phyloP scores from a whole-genome alignment of 2,329 filamentous ascomycete species.

The Tolypocladium album region DNA sequence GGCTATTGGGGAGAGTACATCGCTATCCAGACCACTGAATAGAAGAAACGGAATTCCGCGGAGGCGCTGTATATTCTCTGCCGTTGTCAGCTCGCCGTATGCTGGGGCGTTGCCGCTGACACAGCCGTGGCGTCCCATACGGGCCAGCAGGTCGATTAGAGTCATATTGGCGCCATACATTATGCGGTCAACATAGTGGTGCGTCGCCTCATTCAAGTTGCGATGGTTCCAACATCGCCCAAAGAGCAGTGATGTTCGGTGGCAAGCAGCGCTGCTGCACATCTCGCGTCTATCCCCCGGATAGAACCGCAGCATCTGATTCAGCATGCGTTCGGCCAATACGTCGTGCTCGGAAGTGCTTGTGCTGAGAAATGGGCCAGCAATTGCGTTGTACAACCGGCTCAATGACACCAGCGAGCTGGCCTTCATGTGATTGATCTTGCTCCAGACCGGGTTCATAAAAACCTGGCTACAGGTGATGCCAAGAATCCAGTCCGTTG shows the following conservation, averaged over 20 bases:
- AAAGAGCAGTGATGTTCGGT: slow-evolving; percentile 48
- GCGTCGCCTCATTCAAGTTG: slow-evolving; percentile 56
- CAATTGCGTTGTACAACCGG: slow-evolving; percentile 32
- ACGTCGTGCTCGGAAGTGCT: slow-evolving; percentile 30
- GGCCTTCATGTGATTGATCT: slow-evolving; percentile 46
- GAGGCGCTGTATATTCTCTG: slow-evolving; percentile 38
- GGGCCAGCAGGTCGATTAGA: slow-evolving; percentile 44
- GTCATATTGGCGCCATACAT: slow-evolving; percentile 54
- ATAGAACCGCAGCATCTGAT: slow-evolving; percentile 47
- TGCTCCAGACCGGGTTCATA: slow-evolving; percentile 49
- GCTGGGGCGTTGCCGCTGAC: slow-evolving; percentile 41
- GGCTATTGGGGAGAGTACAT: slow-evolving; percentile 40
- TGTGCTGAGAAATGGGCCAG: slow-evolving; percentile 46
- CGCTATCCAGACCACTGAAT: slow-evolving; percentile 45
- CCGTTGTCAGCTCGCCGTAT: slow-evolving; percentile 35
- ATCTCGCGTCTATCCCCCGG: slow-evolving; percentile 43
- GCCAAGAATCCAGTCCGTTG: slow-evolving; percentile 43
- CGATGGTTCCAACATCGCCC: slow-evolving; percentile 52
- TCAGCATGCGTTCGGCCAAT: slow-evolving; percentile 37
- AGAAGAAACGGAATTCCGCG: slow-evolving; percentile 43
- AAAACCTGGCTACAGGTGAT: slow-evolving; percentile 52
- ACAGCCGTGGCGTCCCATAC: slow-evolving; percentile 38
- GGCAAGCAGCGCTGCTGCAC: slow-evolving; percentile 51
- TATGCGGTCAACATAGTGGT: slow-evolving; percentile 49
- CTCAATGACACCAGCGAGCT: slow-evolving; percentile 38